These are phyloP conservation scores for Cymodocea nodosa DNA, from an alignment of 116 monocot genomes.

Conservation along the genomic window DNA sequence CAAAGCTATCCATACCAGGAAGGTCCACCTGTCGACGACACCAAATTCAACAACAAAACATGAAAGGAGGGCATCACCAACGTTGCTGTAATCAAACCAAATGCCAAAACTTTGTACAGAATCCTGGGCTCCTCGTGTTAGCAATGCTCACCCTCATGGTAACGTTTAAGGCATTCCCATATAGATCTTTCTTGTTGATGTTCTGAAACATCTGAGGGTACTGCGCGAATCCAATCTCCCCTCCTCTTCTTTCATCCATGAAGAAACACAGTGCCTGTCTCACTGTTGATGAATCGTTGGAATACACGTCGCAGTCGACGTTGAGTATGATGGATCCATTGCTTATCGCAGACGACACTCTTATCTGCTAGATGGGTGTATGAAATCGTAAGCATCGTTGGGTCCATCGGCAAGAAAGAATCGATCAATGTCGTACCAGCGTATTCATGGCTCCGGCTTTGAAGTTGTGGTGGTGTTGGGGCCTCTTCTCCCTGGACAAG, in stretches of 20 bases:
- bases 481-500: slow-evolving; percentile 57
- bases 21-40: slow-evolving; percentile 24
- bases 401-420: too few relatives aligned
- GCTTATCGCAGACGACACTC: slow-evolving; percentile 42
- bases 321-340: slow-evolving; percentile 63
- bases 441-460: slow-evolving; percentile 81
- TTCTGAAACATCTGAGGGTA: background rate
- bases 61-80: too few relatives aligned
- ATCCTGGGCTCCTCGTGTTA: too few relatives aligned
- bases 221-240: background rate
- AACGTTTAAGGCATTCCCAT: background rate
- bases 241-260: slow-evolving; percentile 22
- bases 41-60: too few relatives aligned
- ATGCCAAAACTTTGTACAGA: too few relatives aligned
- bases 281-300: slow-evolving; percentile 40
- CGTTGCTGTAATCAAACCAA: too few relatives aligned
- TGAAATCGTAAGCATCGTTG: background rate
- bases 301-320: slow-evolving; percentile 66
- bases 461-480: slow-evolving; percentile 39
- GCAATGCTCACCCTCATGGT: background rate
- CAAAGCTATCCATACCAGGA: slow-evolving; percentile 26
- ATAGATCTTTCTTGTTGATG: background rate
- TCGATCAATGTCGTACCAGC: slow-evolving; percentile 25
- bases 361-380: slow-evolving; percentile 11
- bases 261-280: slow-evolving; percentile 52